phyloP scores from a whole-genome alignment of 1,139 yeast genomes.

The Yamadazyma dendronema region DNA sequence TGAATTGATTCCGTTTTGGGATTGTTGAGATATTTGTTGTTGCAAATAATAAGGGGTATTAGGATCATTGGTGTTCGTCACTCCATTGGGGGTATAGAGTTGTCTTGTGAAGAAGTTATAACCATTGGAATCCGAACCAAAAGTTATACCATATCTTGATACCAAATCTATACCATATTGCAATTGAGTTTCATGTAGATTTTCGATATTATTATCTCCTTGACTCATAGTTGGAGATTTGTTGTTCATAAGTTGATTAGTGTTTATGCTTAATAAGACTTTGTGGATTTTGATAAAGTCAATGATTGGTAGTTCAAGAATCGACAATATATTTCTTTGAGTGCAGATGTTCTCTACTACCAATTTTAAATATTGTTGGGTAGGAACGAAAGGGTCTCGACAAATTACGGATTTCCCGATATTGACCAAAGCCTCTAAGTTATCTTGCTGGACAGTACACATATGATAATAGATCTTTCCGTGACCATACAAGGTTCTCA shows the following conservation, averaged over 20 bases:
- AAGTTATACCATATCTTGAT: conserved; percentile 64
- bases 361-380: conserved; percentile 69
- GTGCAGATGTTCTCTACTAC: conserved; percentile 77
- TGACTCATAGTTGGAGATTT: conserved; percentile 5
- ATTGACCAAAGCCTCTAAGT: conserved; percentile 73
- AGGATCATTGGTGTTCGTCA: conserved; percentile 26
- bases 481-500: conserved; percentile 72
- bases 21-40: conserved; percentile 22
- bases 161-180: conserved; percentile 63
- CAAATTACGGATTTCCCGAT: conserved; percentile 76
- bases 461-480: conserved; percentile 80
- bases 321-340: conserved; percentile 61
- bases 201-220: conserved; percentile 19
- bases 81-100: conserved; percentile 41
- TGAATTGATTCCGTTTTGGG: conserved; percentile 27
- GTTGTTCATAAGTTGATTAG: conserved; percentile 33
- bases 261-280: conserved; percentile 52
- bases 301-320: conserved; percentile 58
- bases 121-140: conserved; percentile 69
- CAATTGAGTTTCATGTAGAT: conserved; percentile 41
- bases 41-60: conserved; percentile 35
- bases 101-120: conserved; percentile 58
- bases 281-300: conserved; percentile 68
- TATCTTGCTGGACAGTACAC: conserved; percentile 81
- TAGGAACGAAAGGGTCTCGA: conserved; percentile 79